Conservation (phyloP, 2,329 filamentous ascomycete genomes). For the Colletotrichum lupini region DNA sequence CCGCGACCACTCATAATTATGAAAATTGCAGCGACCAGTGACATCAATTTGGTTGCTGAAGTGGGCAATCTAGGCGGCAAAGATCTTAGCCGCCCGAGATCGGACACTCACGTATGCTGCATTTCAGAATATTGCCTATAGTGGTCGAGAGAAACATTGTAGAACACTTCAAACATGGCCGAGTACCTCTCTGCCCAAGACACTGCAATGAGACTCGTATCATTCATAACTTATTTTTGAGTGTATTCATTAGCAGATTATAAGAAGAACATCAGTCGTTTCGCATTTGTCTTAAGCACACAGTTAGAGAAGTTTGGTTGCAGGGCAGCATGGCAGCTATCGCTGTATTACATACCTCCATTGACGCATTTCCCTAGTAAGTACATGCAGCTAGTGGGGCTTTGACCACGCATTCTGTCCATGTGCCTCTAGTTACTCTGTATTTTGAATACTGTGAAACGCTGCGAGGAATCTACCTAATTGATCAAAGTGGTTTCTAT, state of each 20-base stretch:
- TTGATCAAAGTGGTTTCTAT: not conserved
- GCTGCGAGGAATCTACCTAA: no score
- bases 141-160: no score
- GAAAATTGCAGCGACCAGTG: no score
- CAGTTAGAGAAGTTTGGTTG: no score
- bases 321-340: not conserved
- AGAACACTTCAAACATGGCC: no score
- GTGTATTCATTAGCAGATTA: no score
- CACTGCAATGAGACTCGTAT: no score
- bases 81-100: not conserved
- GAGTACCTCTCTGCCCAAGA: no score
- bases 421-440: not conserved
- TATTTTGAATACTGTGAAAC: not conserved
- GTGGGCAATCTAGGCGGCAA: not conserved
- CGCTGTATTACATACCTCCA: not conserved
- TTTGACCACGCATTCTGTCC: not conserved
- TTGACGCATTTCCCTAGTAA: not conserved
- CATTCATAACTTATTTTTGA: fast-evolving
- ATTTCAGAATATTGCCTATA: not conserved
- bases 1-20: no score
- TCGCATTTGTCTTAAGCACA: no score
- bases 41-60: not conserved
- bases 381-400: not conserved
- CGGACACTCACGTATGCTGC: not conserved
- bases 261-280: no score